Conservation (phyloP, 305 asterid species). For the Fraxinus ornus region DNA sequence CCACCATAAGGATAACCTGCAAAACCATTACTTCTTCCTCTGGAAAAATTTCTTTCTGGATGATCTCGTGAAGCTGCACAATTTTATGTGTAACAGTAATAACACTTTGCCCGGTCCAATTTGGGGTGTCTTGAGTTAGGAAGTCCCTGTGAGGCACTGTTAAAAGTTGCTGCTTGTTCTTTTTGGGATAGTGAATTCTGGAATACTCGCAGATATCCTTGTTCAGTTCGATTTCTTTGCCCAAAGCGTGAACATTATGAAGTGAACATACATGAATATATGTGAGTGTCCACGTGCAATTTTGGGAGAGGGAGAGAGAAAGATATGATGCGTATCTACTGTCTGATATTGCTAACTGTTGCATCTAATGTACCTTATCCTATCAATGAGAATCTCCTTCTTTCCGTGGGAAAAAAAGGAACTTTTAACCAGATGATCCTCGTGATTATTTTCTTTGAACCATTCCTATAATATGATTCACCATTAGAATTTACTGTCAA, state of each 20-base stretch:
- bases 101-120: background rate
- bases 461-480: background rate
- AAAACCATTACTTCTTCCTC: background rate
- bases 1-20: background rate
- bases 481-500: background rate
- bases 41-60: background rate
- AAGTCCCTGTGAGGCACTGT: background rate
- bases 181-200: background rate
- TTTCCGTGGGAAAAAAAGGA: background rate
- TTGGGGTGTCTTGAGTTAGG: background rate
- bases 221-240: background rate
- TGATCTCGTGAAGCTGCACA: background rate
- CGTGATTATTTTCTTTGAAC: background rate
- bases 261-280: background rate
- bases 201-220: background rate
- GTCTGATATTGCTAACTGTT: slow-evolving; percentile 2
- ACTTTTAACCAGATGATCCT: background rate
- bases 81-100: background rate
- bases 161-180: background rate
- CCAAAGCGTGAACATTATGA: background rate
- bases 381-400: background rate
- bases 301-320: background rate
- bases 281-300: background rate
- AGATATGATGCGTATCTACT: background rate
- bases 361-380: background rate